These are phyloP conservation scores for Phaeosphaeriaceae sp. DNA, from an alignment of 2,329 filamentous ascomycete species.

Conservation along the genomic window DNA sequence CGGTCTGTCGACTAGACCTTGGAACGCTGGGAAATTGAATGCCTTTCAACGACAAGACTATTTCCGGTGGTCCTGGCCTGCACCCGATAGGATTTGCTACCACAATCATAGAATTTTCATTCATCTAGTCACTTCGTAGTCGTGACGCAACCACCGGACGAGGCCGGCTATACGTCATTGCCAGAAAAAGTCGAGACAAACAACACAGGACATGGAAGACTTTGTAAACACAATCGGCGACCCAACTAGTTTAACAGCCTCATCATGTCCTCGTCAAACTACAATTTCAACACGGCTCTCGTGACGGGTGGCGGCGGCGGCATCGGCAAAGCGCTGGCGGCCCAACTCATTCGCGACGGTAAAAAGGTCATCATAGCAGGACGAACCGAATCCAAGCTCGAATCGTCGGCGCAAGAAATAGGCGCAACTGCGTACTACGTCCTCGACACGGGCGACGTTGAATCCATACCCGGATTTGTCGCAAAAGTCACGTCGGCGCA, in stretches of 20 bases:
- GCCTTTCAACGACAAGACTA: too few relatives aligned
- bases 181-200: not conserved
- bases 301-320: constrained; percentile 57
- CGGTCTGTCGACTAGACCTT: too few relatives aligned
- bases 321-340: constrained; percentile 58
- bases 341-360: constrained; percentile 53
- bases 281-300: constrained; percentile 55
- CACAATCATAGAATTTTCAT: too few relatives aligned
- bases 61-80: too few relatives aligned
- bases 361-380: constrained; percentile 62
- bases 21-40: too few relatives aligned
- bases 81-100: too few relatives aligned
- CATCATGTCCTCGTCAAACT: constrained; percentile 27
- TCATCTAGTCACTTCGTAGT: not conserved
- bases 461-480: constrained; percentile 55
- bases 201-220: too few relatives aligned
- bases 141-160: not conserved
- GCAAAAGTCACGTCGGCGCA: constrained; percentile 56
- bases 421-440: constrained; percentile 60
- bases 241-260: not conserved
- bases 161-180: not conserved
- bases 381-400: constrained; percentile 62
- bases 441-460: constrained; percentile 58
- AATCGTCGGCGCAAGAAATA: constrained; percentile 53
- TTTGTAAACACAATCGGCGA: too few relatives aligned